Evolutionary conservation across 1,284 basidiomycete species (phyloP), one percentile per base, ranked within the genome.

Genomic region (Flammula alnicola): DNA sequence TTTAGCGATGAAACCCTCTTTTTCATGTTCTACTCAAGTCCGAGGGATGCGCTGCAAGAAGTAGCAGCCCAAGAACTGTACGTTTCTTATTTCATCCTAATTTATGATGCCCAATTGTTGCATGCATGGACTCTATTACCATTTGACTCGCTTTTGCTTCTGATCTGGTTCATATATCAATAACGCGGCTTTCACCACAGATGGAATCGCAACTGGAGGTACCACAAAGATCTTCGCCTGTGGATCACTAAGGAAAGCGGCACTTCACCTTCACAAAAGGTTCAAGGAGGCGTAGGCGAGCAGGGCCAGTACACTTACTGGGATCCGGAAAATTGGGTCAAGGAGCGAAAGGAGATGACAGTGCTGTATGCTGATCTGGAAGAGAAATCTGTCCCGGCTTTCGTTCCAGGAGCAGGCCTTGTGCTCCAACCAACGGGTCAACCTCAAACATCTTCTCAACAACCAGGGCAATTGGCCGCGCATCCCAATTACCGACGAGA

Each of bases 1-100:
- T 98, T 99, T 70, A 91, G 89, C 65, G 96, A 99, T 71, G 96
- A 99, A 75, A 98, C 96, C 22, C 74, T 99, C 30, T 98, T 99
- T 74, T 98, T 94, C 80, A 96, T 98, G 84, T 99, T 99, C 77
- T 99, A 99, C 75, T 88, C 93, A 52, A 88, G 86, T 69, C 94
- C 96, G 48, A 78, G 93, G 63, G 96, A 99, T 72, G 85, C 91
- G 25, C 75, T 98, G 56, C 96, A 99, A 70, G 95, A 98, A 72
- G 84, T 95, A 40, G 96, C 96, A 10, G 94, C 95, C 35, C 90
- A 93, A 68, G 96, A 98, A 77, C 78, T 99, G 88, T 95, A 71
- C 68, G 90, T 83, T 27, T 51, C 47, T 38, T 41, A 26, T 54
- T 56, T 52, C 32, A 31, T 48, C 44, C 49, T 51, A n/a, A n/a